Evolutionary conservation across 371 early-diverging fungal species (phyloP).

Genomic region (Batrachochytrium dendrobatidis): DNA sequence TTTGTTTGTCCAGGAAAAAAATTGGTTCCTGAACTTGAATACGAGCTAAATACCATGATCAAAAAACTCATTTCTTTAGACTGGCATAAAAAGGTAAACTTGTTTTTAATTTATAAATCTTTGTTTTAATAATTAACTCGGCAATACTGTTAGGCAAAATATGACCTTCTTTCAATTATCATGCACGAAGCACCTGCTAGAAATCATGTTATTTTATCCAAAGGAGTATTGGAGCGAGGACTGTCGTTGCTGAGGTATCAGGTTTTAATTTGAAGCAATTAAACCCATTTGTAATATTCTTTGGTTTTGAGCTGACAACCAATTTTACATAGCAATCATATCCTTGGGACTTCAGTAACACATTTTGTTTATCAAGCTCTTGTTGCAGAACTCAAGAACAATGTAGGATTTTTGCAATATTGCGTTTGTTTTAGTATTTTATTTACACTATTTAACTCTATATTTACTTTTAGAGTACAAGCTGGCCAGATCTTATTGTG

Average conservation of each 20-base stretch:
- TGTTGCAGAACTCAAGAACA: too few species aligned
- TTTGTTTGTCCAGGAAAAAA: background rate
- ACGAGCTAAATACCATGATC: background rate
- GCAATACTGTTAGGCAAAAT: background rate
- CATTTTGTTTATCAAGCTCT: background rate
- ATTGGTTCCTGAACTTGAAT: background rate
- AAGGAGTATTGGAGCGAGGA: background rate
- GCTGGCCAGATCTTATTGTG: background rate
- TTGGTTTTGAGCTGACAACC: too few species aligned
- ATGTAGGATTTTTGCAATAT: too few species aligned
- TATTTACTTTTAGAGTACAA: background rate
- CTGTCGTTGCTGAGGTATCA: too few species aligned
- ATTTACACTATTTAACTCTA: too few species aligned
- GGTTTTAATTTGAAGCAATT: too few species aligned
- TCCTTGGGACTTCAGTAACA: background rate
- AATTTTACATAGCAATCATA: constrained; percentile 1
- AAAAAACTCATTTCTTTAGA: background rate
- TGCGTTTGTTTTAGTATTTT: too few species aligned
- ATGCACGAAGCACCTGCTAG: constrained; percentile 3
- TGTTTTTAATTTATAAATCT: background rate
- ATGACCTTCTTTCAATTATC: background rate
- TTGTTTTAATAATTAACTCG: background rate
- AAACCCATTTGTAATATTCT: too few species aligned
- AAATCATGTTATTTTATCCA: background rate
- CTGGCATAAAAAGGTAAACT: constrained; percentile 4